These are phyloP conservation scores for Plasmodium coatneyi DNA, from an alignment of 169 alveolate genomes.

Conservation along the genomic window DNA sequence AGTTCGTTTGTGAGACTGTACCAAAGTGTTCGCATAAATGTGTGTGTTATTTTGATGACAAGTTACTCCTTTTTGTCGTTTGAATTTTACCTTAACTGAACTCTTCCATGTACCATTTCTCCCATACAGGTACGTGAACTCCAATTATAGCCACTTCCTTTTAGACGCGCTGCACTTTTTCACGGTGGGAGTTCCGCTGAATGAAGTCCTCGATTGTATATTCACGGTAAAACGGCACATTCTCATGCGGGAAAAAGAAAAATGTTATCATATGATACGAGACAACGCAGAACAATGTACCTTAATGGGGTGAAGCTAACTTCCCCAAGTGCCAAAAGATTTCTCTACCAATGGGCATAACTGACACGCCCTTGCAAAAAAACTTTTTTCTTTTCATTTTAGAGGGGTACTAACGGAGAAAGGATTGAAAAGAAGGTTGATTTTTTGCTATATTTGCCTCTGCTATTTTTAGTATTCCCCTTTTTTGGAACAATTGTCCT, in stretches of 20 bases:
- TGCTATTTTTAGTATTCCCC: conserved; percentile 1
- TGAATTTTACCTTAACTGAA: neutral
- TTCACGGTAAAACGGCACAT: conserved; percentile 7
- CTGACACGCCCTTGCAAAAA: neutral
- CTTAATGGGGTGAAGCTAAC: neutral
- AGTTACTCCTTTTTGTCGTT: neutral
- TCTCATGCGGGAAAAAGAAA: neutral
- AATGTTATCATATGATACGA: neutral
- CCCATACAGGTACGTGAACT: conserved; percentile 37
- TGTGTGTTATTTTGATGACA: neutral
- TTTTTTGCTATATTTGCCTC: conserved; percentile 34
- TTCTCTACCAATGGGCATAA: neutral
- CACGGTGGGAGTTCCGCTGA: conserved; percentile 47
- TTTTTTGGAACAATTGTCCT: conserved; percentile 7
- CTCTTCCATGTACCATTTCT: neutral
- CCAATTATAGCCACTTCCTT: conserved; percentile 23
- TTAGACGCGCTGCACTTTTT: conserved; percentile 28
- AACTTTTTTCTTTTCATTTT: conserved; percentile 10
- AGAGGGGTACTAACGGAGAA: conserved; percentile 51
- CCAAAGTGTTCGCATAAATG: neutral
- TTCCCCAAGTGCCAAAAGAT: neutral
- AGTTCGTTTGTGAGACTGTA: neutral
- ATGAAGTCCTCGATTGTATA: conserved; percentile 57
- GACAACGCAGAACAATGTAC: neutral
- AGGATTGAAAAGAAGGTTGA: conserved; percentile 38